Evolutionary conservation across 768 basidiomycete species (phyloP).

Genomic region (Daedaleopsis nitida): DNA sequence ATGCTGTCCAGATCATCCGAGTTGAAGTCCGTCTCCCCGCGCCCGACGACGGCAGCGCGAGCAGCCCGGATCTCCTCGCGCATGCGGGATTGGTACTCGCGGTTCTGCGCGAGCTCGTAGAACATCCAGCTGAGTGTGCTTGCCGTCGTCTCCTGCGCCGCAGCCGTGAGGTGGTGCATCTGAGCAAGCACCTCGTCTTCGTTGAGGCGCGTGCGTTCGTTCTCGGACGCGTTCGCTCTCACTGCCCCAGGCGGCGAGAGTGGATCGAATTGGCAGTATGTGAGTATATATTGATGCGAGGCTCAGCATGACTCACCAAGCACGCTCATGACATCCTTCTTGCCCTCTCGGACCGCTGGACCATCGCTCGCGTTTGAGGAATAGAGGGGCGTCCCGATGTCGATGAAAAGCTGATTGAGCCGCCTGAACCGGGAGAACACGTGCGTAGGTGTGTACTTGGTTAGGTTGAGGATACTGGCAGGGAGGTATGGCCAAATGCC

Average conservation of each 20-base stretch:
- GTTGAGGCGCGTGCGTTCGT: conserved; percentile 10
- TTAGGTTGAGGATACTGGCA: conserved; percentile 6
- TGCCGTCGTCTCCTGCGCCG: conserved; percentile 21
- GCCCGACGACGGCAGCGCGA: conserved; percentile 1
- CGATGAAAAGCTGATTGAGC: conserved; percentile 7
- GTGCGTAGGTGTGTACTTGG: conserved; percentile 17
- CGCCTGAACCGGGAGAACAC: conserved; percentile 8
- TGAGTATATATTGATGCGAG: background rate
- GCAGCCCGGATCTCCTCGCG: conserved; percentile 17
- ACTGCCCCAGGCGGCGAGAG: background rate
- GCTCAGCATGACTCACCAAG: conserved; percentile 5
- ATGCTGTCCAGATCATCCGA: conserved; percentile 16
- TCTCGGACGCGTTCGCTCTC: conserved; percentile 22
- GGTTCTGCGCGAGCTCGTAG: conserved; percentile 15
- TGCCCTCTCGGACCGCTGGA: background rate
- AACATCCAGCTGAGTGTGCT: conserved; percentile 15
- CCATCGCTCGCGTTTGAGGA: conserved; percentile 5
- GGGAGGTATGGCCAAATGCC: conserved; percentile 25
- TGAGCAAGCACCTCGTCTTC: conserved; percentile 22
- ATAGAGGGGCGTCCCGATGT: conserved; percentile 9
- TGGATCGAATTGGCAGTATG: background rate
- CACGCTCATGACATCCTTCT: conserved; percentile 23
- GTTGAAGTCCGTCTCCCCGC: conserved; percentile 16
- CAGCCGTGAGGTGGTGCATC: conserved; percentile 18
- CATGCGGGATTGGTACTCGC: conserved; percentile 15